A percentile compares a stretch with the other conserved stretches of the same genome.
These are phyloP conservation scores for Thymus quinquecostatus DNA, from an alignment of 257 asterid species.

Conservation along the genomic window DNA sequence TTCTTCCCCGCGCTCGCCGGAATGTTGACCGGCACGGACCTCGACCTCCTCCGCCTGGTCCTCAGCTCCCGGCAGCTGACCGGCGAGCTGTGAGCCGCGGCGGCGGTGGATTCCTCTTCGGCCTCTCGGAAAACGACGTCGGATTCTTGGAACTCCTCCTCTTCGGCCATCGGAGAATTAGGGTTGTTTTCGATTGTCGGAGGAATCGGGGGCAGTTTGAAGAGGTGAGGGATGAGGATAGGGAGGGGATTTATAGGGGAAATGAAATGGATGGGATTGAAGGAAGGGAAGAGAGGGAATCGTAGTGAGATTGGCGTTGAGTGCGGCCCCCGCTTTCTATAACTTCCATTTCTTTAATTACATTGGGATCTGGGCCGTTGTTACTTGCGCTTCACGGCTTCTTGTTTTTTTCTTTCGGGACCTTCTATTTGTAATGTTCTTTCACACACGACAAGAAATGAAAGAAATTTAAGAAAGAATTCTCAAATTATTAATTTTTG, in stretches of 20 bases:
- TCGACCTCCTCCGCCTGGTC: not conserved
- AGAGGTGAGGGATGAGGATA: constrained; percentile 1
- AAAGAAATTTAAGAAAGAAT: no score
- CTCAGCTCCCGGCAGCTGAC: constrained; percentile 8
- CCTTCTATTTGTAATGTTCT: not conserved
- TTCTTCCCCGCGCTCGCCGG: constrained; percentile 38
- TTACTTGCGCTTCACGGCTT: constrained; percentile 40
- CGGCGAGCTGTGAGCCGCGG: not conserved
- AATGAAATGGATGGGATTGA: not conserved
- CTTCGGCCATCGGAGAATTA: constrained; percentile 55
- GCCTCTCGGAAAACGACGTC: constrained; percentile 58
- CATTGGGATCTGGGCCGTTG: constrained; percentile 8
- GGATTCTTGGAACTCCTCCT: constrained; percentile 76
- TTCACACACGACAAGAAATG: no score
- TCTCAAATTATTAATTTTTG: no score
- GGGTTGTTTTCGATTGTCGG: not conserved
- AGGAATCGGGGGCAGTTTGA: constrained; percentile 1
- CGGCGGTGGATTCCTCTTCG: not conserved
- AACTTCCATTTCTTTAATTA: not conserved
- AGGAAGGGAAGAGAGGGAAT: constrained; percentile 8
- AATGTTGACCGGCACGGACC: constrained; percentile 49
- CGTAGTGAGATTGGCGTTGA: constrained; percentile 35
- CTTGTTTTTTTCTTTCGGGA: not conserved
- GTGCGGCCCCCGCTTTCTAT: constrained; percentile 42
- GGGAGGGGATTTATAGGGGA: constrained; percentile 16